Conservation (phyloP, 1,284 basidiomycete species). For the Ganoderma leucocontextum region DNA sequence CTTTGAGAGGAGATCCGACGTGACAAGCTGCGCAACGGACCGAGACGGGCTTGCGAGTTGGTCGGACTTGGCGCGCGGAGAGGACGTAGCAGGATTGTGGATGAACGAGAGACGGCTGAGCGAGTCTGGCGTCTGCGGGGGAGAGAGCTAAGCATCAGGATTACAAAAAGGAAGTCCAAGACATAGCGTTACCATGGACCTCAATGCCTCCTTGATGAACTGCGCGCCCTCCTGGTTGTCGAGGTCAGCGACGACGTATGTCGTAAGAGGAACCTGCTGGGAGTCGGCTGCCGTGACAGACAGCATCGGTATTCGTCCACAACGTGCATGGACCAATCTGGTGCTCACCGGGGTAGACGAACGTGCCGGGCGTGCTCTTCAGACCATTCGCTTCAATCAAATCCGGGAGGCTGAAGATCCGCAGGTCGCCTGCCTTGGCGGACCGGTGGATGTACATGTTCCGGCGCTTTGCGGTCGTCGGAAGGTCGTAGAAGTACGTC, state of each 20-base stretch:
- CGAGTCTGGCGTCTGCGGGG: conserved; percentile 50
- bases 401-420: conserved; percentile 60
- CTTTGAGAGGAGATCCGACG: conserved; percentile 48
- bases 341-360: conserved; percentile 67
- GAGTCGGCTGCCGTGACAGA: conserved; percentile 42
- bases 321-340: neutral
- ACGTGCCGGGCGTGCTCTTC: conserved; percentile 49
- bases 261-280: conserved; percentile 54
- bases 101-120: conserved; percentile 68
- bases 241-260: conserved; percentile 84
- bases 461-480: conserved; percentile 71
- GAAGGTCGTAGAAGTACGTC: conserved; percentile 91
- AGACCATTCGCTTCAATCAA: conserved; percentile 54
- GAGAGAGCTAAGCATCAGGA: conserved; percentile 11
- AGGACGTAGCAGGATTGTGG: conserved; percentile 58
- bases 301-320: neutral
- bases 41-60: conserved; percentile 44
- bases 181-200: conserved; percentile 62
- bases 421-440: conserved; percentile 51
- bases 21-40: conserved; percentile 56
- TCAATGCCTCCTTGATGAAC: conserved; percentile 69
- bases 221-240: conserved; percentile 67
- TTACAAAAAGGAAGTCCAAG: neutral
- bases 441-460: conserved; percentile 76
- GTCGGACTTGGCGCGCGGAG: conserved; percentile 25